Evolutionary conservation across 73 alveolate genomes (phyloP).

Genomic region (Paramecium pentaurelia): DNA sequence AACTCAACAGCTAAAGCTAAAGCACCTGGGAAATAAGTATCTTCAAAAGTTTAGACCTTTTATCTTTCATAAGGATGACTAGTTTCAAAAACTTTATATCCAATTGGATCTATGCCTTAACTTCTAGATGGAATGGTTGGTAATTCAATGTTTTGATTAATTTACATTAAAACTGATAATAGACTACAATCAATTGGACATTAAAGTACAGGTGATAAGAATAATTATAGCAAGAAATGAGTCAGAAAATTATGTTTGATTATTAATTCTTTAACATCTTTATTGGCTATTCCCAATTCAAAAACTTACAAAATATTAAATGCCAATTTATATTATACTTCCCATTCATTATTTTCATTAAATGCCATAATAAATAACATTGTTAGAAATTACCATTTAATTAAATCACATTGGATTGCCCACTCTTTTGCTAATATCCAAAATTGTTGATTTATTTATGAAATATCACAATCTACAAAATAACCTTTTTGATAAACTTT

Average conservation of each 20-base stretch:
- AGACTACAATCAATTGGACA: background rate
- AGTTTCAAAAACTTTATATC: slow-evolving; percentile 85
- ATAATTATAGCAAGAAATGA: background rate
- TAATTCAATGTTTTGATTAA: background rate
- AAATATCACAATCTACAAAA: background rate
- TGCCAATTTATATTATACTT: background rate
- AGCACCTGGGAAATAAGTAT: slow-evolving; percentile 82
- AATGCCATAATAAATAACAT: background rate
- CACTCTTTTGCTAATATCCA: slow-evolving; percentile 32
- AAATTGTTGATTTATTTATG: background rate
- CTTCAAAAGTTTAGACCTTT: slow-evolving; percentile 67
- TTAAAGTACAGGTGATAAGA: background rate
- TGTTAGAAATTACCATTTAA: background rate
- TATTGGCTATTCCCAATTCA: slow-evolving; percentile 5
- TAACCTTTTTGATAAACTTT: background rate
- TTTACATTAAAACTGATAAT: background rate
- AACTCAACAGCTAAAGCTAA: slow-evolving; percentile 76
- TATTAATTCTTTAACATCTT: background rate
- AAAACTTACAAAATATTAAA: background rate
- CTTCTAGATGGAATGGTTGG: background rate
- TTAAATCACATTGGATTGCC: background rate
- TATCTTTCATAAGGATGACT: slow-evolving; percentile 91
- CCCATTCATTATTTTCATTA: background rate
- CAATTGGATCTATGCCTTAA: slow-evolving; percentile 83
- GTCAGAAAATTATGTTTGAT: background rate